phyloP scores from a whole-genome alignment of 805 yeast species.

The Isabelozyma heimii region DNA sequence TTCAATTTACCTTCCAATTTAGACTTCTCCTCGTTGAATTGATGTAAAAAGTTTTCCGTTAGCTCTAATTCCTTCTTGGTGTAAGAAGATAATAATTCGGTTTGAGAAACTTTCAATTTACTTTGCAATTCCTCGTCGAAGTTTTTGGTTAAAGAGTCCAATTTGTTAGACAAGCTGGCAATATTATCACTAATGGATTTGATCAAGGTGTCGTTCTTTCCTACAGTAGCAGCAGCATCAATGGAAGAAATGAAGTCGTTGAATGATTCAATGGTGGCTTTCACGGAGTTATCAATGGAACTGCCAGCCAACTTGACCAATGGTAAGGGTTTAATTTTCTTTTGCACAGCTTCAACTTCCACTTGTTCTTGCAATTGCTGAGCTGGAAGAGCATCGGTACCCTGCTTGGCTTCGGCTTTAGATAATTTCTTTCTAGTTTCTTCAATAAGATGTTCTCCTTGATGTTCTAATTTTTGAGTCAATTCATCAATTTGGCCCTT shows the following conservation, averaged over 20 bases:
- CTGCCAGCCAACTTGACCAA: constrained; percentile 24
- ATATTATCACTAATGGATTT: constrained; percentile 32
- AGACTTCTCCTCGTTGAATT: constrained; percentile 60
- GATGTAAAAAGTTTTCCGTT: constrained; percentile 55
- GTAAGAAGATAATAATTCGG: constrained; percentile 36
- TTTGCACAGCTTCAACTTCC: constrained; percentile 31
- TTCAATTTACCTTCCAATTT: constrained; percentile 60
- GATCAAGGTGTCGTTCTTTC: constrained; percentile 26
- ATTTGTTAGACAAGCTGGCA: constrained; percentile 25
- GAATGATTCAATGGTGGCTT: constrained; percentile 35
- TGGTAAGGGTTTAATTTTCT: constrained; percentile 30
- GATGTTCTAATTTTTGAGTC: constrained; percentile 29
- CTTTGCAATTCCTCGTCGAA: constrained; percentile 36
- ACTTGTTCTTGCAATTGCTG: constrained; percentile 42
- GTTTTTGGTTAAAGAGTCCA: constrained; percentile 27
- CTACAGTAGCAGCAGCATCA: constrained; percentile 23
- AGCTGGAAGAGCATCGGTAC: constrained; percentile 28
- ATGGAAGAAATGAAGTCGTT: constrained; percentile 35
- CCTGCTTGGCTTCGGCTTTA: constrained; percentile 3
- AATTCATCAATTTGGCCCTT: constrained; percentile 29
- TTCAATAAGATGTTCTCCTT: constrained; percentile 31
- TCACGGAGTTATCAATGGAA: constrained; percentile 30
- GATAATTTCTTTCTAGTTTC: constrained; percentile 34
- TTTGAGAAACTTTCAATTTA: constrained; percentile 35
- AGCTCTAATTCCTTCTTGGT: constrained; percentile 53